Conservation (phyloP, 1,284 basidiomycete species). For the Uromyces viciae-fabae region DNA sequence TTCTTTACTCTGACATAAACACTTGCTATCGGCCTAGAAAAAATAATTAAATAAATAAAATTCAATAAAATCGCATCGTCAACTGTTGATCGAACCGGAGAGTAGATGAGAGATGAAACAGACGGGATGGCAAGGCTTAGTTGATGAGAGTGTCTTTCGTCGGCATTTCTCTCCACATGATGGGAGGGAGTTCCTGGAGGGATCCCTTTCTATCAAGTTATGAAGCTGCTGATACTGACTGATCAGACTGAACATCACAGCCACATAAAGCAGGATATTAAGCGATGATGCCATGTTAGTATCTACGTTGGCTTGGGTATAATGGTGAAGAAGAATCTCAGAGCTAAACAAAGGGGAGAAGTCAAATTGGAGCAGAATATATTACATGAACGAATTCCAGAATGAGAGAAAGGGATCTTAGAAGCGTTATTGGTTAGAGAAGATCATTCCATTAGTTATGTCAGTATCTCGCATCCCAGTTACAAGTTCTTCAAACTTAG, state of each 20-base stretch:
- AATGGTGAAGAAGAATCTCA: too few relatives aligned
- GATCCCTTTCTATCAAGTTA: not conserved
- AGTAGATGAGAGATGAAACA: not conserved
- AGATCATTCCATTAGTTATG: too few relatives aligned
- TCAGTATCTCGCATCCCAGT: too few relatives aligned
- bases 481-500: too few relatives aligned
- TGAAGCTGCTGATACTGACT: not conserved
- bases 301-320: too few relatives aligned
- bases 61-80: not conserved
- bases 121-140: slow-evolving; percentile 10
- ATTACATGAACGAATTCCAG: too few relatives aligned
- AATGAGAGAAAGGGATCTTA: too few relatives aligned
- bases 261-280: not conserved
- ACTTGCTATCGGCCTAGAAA: slow-evolving; percentile 16
- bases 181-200: slow-evolving; percentile 10
- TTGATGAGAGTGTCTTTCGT: not conserved
- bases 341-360: too few relatives aligned
- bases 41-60: not conserved
- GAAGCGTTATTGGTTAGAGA: too few relatives aligned
- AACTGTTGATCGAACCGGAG: not conserved
- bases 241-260: not conserved
- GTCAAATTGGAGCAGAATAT: too few relatives aligned
- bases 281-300: too few relatives aligned
- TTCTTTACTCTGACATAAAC: slow-evolving; percentile 1
- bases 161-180: slow-evolving; percentile 12